phyloP scores from a whole-genome alignment of 257 asterid species.

The Solanum habrochaites region DNA sequence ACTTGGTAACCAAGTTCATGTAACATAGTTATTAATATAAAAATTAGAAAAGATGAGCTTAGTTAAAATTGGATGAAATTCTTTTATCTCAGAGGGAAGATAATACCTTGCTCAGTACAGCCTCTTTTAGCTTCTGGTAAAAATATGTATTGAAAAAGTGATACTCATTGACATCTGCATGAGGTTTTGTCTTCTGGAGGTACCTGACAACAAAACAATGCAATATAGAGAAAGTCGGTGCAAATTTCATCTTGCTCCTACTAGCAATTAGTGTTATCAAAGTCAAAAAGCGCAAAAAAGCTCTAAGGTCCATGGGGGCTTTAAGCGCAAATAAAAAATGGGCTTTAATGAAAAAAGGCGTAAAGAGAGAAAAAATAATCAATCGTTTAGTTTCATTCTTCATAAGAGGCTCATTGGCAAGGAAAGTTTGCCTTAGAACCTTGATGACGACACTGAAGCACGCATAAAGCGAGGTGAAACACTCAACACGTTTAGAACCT shows the following conservation, averaged over 20 bases:
- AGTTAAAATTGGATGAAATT: background rate
- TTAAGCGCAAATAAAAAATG: background rate
- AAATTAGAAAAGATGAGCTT: background rate
- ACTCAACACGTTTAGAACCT: background rate
- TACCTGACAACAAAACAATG: background rate
- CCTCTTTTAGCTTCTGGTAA: conserved; percentile 68
- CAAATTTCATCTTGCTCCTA: background rate
- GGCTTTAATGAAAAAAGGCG: background rate
- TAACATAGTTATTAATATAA: background rate
- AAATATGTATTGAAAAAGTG: conserved; percentile 55
- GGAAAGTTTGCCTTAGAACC: background rate
- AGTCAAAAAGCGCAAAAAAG: background rate
- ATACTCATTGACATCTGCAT: background rate
- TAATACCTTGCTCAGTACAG: conserved; percentile 52
- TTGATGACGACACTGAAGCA: background rate
- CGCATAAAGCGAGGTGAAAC: background rate
- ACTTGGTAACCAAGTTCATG: background rate
- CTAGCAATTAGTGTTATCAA: background rate
- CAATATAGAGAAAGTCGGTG: background rate
- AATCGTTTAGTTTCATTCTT: background rate
- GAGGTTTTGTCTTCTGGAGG: background rate
- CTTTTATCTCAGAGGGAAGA: background rate
- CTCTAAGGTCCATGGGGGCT: background rate
- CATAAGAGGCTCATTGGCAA: background rate
- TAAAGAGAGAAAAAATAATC: background rate